A percentile compares a stretch with the other conserved stretches of the same genome.
Evolutionary conservation across 306 rosid genomes (phyloP).

Genomic region (Lathyrus aphaca): DNA sequence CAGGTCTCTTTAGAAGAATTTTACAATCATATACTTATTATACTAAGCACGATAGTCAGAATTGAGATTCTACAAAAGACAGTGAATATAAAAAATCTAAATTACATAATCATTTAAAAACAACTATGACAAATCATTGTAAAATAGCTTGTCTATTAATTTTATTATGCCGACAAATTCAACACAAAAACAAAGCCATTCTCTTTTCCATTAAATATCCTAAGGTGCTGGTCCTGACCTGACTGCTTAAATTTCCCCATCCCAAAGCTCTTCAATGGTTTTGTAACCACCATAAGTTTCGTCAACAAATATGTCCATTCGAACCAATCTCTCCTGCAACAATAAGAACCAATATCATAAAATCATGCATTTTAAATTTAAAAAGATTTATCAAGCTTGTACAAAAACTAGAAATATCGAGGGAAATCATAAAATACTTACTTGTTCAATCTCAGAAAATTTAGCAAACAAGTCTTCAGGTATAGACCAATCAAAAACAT

Average conservation of each 20-base stretch:
- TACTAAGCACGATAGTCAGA: too few relatives aligned
- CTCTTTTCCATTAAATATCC: background rate
- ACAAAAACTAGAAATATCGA: too few relatives aligned
- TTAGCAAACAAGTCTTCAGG: constrained; percentile 59
- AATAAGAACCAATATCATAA: constrained; percentile 14
- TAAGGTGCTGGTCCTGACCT: too few relatives aligned
- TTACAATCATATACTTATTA: too few relatives aligned
- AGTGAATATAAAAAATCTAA: too few relatives aligned
- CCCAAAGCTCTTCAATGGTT: constrained; percentile 70
- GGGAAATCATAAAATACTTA: constrained; percentile 13
- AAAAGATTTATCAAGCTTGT: constrained; percentile 1
- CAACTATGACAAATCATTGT: too few relatives aligned
- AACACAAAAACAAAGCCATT: constrained; percentile 7
- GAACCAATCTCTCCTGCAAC: constrained; percentile 67
- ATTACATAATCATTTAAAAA: too few relatives aligned
- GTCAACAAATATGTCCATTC: constrained; percentile 51
- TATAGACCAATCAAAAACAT: constrained; percentile 70
- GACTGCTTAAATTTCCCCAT: constrained; percentile 67
- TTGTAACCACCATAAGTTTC: constrained; percentile 61
- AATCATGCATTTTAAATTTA: background rate
- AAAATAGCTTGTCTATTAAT: too few relatives aligned
- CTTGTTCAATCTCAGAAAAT: constrained; percentile 66
- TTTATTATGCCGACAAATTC: too few relatives aligned
- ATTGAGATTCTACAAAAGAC: too few relatives aligned
- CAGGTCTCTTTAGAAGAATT: too few relatives aligned